phyloP scores from a whole-genome alignment of 2,329 filamentous ascomycete genomes.

The Fusarium albidum region DNA sequence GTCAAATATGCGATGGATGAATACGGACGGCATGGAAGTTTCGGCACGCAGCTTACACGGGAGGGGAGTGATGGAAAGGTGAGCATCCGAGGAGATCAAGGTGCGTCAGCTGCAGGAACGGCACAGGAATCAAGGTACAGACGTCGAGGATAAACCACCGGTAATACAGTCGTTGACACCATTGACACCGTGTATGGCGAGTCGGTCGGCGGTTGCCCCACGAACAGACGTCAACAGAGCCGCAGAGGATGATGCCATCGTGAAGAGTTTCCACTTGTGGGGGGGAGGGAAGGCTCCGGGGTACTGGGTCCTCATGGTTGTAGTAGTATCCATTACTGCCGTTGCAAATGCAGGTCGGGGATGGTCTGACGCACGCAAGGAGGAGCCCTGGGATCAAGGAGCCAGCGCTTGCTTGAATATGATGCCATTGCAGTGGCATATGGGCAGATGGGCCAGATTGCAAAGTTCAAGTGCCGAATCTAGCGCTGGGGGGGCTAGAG shows the following conservation, averaged over 20 bases:
- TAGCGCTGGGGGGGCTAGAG: slow-evolving; percentile 4
- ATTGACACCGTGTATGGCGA: slow-evolving; percentile 1
- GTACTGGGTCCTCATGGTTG: slow-evolving; percentile 16
- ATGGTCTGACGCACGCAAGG: slow-evolving; percentile 32
- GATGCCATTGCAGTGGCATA: slow-evolving; percentile 2
- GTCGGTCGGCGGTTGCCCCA: not conserved
- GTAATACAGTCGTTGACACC: not conserved
- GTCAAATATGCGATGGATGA: too few species aligned
- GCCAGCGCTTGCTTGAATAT: not conserved
- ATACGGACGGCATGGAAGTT: too few species aligned
- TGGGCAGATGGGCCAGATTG: not conserved
- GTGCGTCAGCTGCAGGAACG: slow-evolving; percentile 10
- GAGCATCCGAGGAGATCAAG: too few species aligned
- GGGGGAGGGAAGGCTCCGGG: slow-evolving; percentile 1
- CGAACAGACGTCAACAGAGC: slow-evolving; percentile 21
- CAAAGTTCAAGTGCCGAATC: slow-evolving; percentile 17
- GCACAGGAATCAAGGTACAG: not conserved
- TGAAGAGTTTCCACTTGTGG: not conserved
- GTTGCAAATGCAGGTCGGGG: slow-evolving; percentile 23
- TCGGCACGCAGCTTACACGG: too few species aligned
- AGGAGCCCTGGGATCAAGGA: not conserved
- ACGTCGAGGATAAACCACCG: not conserved
- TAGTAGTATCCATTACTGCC: too few species aligned
- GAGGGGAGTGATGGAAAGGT: too few species aligned
- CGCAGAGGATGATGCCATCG: slow-evolving; percentile 31